These are phyloP conservation scores for Phalaenopsis equestris DNA, from an alignment of 106 monocot genomes.

Conservation along the genomic window DNA sequence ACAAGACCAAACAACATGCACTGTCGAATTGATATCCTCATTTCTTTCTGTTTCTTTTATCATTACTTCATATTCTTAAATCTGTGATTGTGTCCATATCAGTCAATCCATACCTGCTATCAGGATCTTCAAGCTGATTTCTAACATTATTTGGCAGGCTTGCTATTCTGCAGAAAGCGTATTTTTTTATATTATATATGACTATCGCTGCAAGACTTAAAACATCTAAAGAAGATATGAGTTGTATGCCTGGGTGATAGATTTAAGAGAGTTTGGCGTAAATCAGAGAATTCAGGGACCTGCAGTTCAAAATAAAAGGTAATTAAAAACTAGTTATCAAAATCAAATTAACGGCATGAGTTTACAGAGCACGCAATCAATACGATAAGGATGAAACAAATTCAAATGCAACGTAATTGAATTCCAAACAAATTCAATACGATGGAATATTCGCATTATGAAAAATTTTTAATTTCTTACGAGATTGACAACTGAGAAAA, in stretches of 20 bases:
- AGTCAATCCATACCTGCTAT: conserved; percentile 67
- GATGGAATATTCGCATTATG: not conserved
- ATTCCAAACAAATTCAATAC: not conserved
- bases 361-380: not conserved
- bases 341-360: not conserved
- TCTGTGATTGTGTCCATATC: not conserved
- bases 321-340: not conserved
- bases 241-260: conserved; percentile 57
- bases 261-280: conserved; percentile 57
- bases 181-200: conserved; percentile 6
- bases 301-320: conserved; percentile 14
- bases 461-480: too few relatives aligned
- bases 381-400: not conserved
- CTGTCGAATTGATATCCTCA: not conserved
- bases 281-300: conserved; percentile 55
- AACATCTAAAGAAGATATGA: not conserved
- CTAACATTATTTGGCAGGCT: conserved; percentile 67
- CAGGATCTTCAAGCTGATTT: conserved; percentile 68
- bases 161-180: conserved; percentile 27
- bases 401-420: not conserved
- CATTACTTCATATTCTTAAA: not conserved
- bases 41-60: not conserved
- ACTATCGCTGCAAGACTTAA: not conserved
- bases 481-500: not conserved
- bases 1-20: not conserved